Base-by-base conservation (phyloP, 129 eudicot species). In the Tagetes patula region DNA sequence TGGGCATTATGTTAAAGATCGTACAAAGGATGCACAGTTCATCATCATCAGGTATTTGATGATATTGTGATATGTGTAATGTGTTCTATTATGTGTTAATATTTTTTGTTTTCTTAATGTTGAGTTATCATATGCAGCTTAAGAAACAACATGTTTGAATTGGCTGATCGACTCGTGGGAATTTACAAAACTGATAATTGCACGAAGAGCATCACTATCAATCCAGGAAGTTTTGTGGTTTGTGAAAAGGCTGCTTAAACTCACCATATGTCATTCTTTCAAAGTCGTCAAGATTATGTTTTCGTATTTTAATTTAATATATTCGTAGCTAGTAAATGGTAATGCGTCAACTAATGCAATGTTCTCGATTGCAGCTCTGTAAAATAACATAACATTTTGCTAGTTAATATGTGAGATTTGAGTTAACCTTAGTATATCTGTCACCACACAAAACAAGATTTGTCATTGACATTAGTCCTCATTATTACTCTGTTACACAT, bases 161-260 rank as follows among this genome's bases (percentile, higher is more conserved):
- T 95, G 85, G 99, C 99, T 1, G 99, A 95, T 70, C 84, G 99
- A 39, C 97, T 95, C 32, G 97, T 95, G 69, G 99, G 99, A 37
- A 95, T 95, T 6, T 95, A 91, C 81, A 95, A 95, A 82, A 95
- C 97, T 0, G 96, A 88, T 79, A 91, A 95, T 33, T 95, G 99
- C 89, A 95, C 99, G 65, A 95, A 95, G 82, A 95, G 99, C 75
- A 87, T 95, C 47, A 91, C 99, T 5, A 91, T 95, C 63, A 87
- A 95, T 69, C 99, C 99, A 11, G 80, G 87, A 69, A 88, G 96
- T 73, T 88, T 95, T 56, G 96, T 80, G 43, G 91, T 95, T 36
- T 79, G 88, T 72, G 87, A 82, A 50, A 87, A 91, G 59, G 87
- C 77, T 67, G 85, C 88, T 71, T 88, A 79, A 80, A 75, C 71